These are phyloP conservation scores for Yamadazyma siamensis DNA, from an alignment of 1,139 yeast species.

Conservation along the genomic window DNA sequence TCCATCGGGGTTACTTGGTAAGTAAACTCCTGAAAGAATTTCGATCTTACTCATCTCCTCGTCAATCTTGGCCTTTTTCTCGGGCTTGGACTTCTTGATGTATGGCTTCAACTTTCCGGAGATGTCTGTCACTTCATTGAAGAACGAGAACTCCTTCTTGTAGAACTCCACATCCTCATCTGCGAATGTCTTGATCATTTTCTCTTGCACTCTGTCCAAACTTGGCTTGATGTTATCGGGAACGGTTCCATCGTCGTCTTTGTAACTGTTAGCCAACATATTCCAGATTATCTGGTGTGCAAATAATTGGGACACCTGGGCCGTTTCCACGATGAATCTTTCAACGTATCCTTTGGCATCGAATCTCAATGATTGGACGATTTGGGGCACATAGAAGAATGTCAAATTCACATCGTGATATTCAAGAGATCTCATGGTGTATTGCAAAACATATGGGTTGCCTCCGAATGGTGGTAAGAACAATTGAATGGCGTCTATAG, in stretches of 20 bases:
- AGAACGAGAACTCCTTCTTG: slow-evolving; percentile 82
- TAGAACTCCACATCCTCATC: slow-evolving; percentile 64
- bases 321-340: slow-evolving; percentile 86
- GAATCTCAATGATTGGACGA: slow-evolving; percentile 86
- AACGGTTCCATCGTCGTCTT: slow-evolving; percentile 77
- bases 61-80: slow-evolving; percentile 92
- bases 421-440: slow-evolving; percentile 86
- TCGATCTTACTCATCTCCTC: slow-evolving; percentile 86
- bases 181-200: slow-evolving; percentile 63
- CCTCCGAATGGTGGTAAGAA: slow-evolving; percentile 74
- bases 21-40: slow-evolving; percentile 80
- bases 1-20: slow-evolving; percentile 97
- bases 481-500: slow-evolving; percentile 81
- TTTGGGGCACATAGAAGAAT: slow-evolving; percentile 96
- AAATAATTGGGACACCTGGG: slow-evolving; percentile 83
- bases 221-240: slow-evolving; percentile 86
- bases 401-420: slow-evolving; percentile 84
- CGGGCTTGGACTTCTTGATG: slow-evolving; percentile 91
- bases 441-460: slow-evolving; percentile 73
- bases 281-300: slow-evolving; percentile 99
- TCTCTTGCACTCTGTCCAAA: slow-evolving; percentile 68
- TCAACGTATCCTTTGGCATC: slow-evolving; percentile 85
- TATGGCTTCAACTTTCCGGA: slow-evolving; percentile 94
- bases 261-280: slow-evolving; percentile 88
- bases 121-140: slow-evolving; percentile 86